These are phyloP conservation scores for Cucumis sativus DNA, from an alignment of 306 rosid species.

Conservation along the genomic window DNA sequence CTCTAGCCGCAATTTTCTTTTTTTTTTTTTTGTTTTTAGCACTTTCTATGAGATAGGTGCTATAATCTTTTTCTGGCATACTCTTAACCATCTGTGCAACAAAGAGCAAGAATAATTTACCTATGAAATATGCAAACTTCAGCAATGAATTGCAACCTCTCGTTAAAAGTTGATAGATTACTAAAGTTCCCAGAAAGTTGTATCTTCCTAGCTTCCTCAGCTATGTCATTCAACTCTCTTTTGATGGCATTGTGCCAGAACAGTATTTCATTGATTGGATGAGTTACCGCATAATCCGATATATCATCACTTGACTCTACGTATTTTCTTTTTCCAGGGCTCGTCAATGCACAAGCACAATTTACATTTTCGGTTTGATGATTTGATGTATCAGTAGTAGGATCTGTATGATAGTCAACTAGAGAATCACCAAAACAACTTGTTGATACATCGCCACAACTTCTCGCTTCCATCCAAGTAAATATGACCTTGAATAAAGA, in stretches of 20 bases:
- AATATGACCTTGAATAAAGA: slow-evolving; percentile 69
- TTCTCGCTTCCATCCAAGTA: slow-evolving; percentile 76
- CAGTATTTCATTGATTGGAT: slow-evolving; percentile 88
- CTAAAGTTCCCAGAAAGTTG: slow-evolving; percentile 62
- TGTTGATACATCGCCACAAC: slow-evolving; percentile 18
- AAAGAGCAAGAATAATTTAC: slow-evolving; percentile 24
- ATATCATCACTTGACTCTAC: slow-evolving; percentile 40
- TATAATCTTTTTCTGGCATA: neutral
- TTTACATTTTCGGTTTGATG: slow-evolving; percentile 30
- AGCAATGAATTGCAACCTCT: slow-evolving; percentile 86
- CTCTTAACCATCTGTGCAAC: neutral
- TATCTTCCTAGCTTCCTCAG: slow-evolving; percentile 36
- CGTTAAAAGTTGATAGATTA: slow-evolving; percentile 71
- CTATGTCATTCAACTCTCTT: slow-evolving; percentile 80
- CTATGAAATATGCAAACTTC: slow-evolving; percentile 99
- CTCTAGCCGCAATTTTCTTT: neutral
- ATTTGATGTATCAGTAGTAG: slow-evolving; percentile 31
- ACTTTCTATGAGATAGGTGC: neutral
- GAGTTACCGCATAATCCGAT: slow-evolving; percentile 39
- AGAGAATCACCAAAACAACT: slow-evolving; percentile 34
- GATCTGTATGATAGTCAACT: slow-evolving; percentile 18
- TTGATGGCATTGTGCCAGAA: slow-evolving; percentile 97
- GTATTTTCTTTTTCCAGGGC: slow-evolving; percentile 74
- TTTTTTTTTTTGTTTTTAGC: neutral
- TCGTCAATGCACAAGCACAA: slow-evolving; percentile 44